These are phyloP conservation scores for Mycena capillaripes DNA, from an alignment of 768 basidiomycete genomes.

Conservation along the genomic window DNA sequence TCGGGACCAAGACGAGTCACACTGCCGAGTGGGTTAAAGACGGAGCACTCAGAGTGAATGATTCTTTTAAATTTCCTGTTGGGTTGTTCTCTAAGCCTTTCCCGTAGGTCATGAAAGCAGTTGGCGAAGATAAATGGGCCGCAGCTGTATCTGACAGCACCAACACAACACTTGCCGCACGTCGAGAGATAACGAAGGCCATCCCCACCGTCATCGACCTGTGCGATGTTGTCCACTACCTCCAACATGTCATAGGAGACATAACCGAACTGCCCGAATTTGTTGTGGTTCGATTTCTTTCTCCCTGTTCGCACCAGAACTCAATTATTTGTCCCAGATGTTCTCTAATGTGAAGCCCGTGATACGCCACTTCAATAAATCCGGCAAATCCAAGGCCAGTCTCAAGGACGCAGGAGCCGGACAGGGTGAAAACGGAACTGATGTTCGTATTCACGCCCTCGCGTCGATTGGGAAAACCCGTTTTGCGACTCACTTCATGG, in stretches of 20 bases:
- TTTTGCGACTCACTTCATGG: conserved; percentile 23
- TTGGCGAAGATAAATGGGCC: conserved; percentile 1
- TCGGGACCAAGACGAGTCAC: conserved; percentile 2
- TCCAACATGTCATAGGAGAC: conserved; percentile 24
- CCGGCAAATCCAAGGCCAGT: conserved; percentile 15
- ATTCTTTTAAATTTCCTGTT: not conserved
- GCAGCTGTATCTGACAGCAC: conserved; percentile 18
- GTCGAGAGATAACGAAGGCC: not conserved
- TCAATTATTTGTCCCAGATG: conserved; percentile 17
- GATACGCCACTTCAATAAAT: conserved; percentile 24
- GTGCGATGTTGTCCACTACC: conserved; percentile 18
- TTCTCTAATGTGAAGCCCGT: conserved; percentile 15
- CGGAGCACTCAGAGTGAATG: not conserved
- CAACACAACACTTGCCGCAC: not conserved
- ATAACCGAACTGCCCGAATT: conserved; percentile 20
- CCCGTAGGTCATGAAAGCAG: not conserved
- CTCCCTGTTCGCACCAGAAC: not conserved
- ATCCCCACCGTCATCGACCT: conserved; percentile 5
- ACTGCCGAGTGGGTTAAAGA: conserved; percentile 11
- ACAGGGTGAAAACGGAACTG: not conserved
- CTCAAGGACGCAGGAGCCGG: conserved; percentile 11
- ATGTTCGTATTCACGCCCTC: conserved; percentile 1
- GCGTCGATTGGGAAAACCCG: conserved; percentile 21
- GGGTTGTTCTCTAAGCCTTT: conserved; percentile 4
- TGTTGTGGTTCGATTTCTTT: not conserved